Evolutionary conservation across 83 land plant genomes (phyloP).

Genomic region (Diphasiastrum complanatum): DNA sequence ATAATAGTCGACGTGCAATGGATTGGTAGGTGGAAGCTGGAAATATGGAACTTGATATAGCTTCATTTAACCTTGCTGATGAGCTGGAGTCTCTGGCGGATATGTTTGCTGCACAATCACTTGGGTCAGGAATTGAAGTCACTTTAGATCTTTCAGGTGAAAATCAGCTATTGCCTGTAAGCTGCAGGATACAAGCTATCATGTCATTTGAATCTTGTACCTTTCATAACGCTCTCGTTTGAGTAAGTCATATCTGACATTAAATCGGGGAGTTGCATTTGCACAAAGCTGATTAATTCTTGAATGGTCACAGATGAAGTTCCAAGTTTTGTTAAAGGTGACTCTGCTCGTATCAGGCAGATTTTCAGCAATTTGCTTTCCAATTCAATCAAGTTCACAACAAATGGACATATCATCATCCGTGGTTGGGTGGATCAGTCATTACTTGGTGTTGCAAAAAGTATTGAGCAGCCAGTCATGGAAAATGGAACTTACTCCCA

Average conservation of each 20-base stretch:
- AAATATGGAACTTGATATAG: not conserved
- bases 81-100: conserved; percentile 7
- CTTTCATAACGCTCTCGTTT: too few species aligned
- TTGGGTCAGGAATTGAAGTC: conserved; percentile 1
- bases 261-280: too few species aligned
- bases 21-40: conserved; percentile 13
- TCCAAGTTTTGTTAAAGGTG: conserved; percentile 1
- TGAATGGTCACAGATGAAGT: conserved; percentile 12
- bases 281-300: too few species aligned
- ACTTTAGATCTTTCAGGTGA: conserved; percentile 7
- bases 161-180: too few species aligned
- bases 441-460: not conserved
- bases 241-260: too few species aligned
- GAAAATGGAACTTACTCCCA: not conserved
- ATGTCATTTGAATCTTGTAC: too few species aligned
- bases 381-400: conserved; percentile 9
- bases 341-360: conserved; percentile 1
- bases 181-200: too few species aligned
- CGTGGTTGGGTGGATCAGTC: conserved; percentile 12
- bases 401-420: conserved; percentile 1
- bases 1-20: too few species aligned
- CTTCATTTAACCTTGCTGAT: not conserved
- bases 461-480: not conserved
- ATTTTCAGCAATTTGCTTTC: conserved; percentile 15
- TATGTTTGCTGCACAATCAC: conserved; percentile 7